Evolutionary conservation across 2,329 filamentous ascomycete genomes (phyloP).

Genomic region (Fusarium coicis): DNA sequence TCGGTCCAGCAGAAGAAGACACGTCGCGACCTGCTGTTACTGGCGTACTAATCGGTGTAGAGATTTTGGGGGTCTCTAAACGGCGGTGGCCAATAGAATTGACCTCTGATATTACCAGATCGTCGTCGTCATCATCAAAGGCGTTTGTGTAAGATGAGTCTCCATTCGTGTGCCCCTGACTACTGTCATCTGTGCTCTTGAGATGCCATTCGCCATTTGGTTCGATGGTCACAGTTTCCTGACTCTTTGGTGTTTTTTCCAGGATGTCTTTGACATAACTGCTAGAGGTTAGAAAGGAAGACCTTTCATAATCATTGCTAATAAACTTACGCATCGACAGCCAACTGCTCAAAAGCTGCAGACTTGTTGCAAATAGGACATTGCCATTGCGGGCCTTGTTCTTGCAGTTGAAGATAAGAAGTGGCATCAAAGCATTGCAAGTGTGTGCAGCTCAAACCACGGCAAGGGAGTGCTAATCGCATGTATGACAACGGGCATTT

Average conservation of each 20-base stretch:
- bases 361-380: slow-evolving; percentile 92
- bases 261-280: slow-evolving; percentile 92
- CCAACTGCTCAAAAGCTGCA: slow-evolving; percentile 82
- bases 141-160: slow-evolving; percentile 40
- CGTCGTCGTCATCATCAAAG: slow-evolving; percentile 58
- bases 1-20: slow-evolving; percentile 51
- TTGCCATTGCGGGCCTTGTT: slow-evolving; percentile 96
- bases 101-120: slow-evolving; percentile 60
- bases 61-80: slow-evolving; percentile 51
- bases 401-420: slow-evolving; percentile 91
- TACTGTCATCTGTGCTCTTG: slow-evolving; percentile 50
- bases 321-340: slow-evolving; percentile 81
- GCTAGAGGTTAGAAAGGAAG: slow-evolving; percentile 21
- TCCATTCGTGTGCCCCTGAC: slow-evolving; percentile 42
- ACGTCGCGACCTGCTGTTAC: slow-evolving; percentile 51
- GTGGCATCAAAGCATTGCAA: slow-evolving; percentile 95
- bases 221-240: slow-evolving; percentile 91
- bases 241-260: slow-evolving; percentile 72
- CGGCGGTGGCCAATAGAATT: slow-evolving; percentile 48
- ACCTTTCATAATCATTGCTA: background rate
- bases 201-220: slow-evolving; percentile 81
- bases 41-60: slow-evolving; percentile 52
- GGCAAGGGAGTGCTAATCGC: slow-evolving; percentile 81
- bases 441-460: slow-evolving; percentile 83
- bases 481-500: slow-evolving; percentile 93